A percentile compares a stretch with the other conserved stretches of the same genome.
These are phyloP conservation scores for Niebla homalea DNA, from an alignment of 495 filamentous ascomycete species.

Conservation along the genomic window DNA sequence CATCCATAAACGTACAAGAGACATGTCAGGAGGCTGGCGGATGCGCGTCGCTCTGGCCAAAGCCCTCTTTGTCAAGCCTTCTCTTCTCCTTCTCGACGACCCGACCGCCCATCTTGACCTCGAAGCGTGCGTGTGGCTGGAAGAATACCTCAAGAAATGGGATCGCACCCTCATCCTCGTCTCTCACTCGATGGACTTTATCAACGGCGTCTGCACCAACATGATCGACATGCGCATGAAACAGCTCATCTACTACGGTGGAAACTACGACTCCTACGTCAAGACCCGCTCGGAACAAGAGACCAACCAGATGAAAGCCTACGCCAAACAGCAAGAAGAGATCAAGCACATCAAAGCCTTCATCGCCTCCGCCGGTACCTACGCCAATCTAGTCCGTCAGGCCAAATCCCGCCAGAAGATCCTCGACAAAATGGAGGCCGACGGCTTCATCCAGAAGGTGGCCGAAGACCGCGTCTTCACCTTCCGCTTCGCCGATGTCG, in stretches of 20 bases:
- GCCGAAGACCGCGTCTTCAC: conserved; percentile 79
- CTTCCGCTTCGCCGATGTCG: conserved; percentile 96
- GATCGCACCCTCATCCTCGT: conserved; percentile 94
- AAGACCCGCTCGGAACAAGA: conserved; percentile 94
- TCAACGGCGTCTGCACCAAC: conserved; percentile 97
- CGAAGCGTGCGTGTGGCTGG: conserved; percentile 98
- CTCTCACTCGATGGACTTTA: conserved; percentile 95
- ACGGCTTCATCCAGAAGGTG: conserved; percentile 92
- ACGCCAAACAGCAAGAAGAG: conserved; percentile 98
- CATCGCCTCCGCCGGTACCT: conserved; percentile 98
- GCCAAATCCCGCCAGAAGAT: conserved; percentile 99
- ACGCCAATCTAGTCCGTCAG: conserved; percentile 97
- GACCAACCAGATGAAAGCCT: conserved; percentile 96
- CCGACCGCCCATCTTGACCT: conserved; percentile 98
- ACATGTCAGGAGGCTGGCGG: conserved; percentile 99
- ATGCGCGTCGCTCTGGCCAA: conserved; percentile 98
- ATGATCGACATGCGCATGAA: conserved; percentile 97
- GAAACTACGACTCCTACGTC: conserved; percentile 97
- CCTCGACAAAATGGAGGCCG: conserved; percentile 99
- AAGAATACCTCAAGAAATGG: conserved; percentile 99
- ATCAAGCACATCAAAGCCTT: conserved; percentile 99
- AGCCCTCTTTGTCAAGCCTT: conserved; percentile 96
- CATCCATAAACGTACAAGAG: conserved; percentile 98
- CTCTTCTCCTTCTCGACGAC: conserved; percentile 90
- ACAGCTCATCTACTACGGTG: conserved; percentile 93